Conservation (phyloP, 148 eudicot genomes). For the Arctostaphylos glauca region DNA sequence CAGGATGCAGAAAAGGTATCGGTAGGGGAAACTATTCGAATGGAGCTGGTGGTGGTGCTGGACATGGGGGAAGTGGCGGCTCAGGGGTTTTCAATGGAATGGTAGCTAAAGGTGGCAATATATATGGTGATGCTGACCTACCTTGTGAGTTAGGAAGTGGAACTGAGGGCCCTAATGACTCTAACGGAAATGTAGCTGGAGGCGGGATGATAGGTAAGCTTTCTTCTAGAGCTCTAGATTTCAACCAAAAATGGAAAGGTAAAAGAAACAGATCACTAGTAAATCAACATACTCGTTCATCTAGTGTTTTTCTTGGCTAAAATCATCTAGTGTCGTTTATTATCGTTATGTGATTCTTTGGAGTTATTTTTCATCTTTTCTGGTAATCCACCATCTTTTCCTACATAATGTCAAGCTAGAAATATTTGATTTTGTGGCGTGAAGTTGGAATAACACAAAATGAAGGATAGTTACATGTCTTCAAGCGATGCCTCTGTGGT, state of each 20-base stretch:
- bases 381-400: conserved; percentile 1
- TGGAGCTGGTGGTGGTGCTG: conserved; percentile 93
- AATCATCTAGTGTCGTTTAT: background rate
- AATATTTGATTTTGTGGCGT: background rate
- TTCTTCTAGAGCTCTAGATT: background rate
- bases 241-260: background rate
- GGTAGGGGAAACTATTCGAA: conserved; percentile 70
- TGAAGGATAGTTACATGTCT: background rate
- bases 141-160: conserved; percentile 95
- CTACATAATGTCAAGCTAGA: background rate
- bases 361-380: background rate
- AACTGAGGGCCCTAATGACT: conserved; percentile 59
- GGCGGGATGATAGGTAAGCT: conserved; percentile 85
- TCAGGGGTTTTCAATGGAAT: conserved; percentile 66
- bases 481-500: background rate
- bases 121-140: conserved; percentile 73
- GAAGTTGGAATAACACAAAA: background rate
- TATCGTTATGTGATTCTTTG: background rate
- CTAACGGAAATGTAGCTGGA: conserved; percentile 66
- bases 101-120: conserved; percentile 66
- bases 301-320: no score
- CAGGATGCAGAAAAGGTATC: conserved; percentile 75
- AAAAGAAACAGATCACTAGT: background rate
- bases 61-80: conserved; percentile 90
- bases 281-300: conserved; percentile 3